Conservation (phyloP, 306 rosid species). For the Prunus kanzakura region DNA sequence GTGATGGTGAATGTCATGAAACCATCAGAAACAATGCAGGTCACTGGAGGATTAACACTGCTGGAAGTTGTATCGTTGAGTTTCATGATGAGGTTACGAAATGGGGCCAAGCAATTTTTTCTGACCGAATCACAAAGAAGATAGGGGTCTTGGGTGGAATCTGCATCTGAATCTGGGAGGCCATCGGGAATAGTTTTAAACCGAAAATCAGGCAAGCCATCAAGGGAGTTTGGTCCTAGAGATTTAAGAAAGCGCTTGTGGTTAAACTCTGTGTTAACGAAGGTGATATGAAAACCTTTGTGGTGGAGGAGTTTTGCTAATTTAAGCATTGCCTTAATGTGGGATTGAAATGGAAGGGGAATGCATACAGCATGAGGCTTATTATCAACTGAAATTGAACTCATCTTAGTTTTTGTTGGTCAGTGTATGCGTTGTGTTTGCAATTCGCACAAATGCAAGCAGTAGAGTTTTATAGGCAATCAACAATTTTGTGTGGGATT, state of each 20-base stretch:
- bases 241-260: constrained; percentile 4
- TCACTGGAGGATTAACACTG: neutral
- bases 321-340: constrained; percentile 7
- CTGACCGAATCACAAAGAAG: neutral
- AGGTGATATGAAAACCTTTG: constrained; percentile 8
- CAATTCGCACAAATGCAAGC: neutral
- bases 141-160: neutral
- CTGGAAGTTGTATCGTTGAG: neutral
- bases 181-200: constrained; percentile 6
- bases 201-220: neutral
- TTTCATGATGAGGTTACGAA: neutral
- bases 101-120: constrained; percentile 5
- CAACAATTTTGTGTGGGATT: neutral
- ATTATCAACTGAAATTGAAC: neutral
- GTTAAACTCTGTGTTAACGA: constrained; percentile 2
- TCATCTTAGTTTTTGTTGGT: neutral
- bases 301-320: constrained; percentile 6
- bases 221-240: neutral
- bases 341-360: constrained; percentile 5
- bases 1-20: neutral
- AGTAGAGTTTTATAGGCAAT: neutral
- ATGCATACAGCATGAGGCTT: constrained; percentile 9
- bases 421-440: neutral
- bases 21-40: constrained; percentile 9
- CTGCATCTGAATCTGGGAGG: neutral